A percentile compares a stretch with the other conserved stretches of the same genome.
Conservation (phyloP, 768 basidiomycete species). For the Aureoboletus auriporus region DNA sequence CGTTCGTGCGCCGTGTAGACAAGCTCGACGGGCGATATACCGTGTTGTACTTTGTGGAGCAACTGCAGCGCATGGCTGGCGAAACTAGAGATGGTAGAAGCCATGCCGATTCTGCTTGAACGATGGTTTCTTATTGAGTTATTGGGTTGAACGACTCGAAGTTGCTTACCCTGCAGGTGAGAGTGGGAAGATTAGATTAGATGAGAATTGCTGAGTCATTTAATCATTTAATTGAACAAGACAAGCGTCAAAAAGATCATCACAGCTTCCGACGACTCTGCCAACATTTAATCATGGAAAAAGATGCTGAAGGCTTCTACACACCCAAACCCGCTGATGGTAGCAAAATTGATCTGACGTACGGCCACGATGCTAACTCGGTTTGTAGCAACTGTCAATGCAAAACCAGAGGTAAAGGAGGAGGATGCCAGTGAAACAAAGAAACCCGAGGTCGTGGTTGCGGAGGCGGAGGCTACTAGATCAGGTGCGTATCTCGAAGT, state of each 20-base stretch:
- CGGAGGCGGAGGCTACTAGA: slow-evolving; percentile 7
- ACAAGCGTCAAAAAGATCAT: too few species aligned
- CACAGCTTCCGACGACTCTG: not conserved
- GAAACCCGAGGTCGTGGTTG: slow-evolving; percentile 13
- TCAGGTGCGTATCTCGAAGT: slow-evolving; percentile 17
- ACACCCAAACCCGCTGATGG: slow-evolving; percentile 45
- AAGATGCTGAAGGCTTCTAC: slow-evolving; percentile 80
- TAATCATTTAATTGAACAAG: too few species aligned
- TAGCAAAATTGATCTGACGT: slow-evolving; percentile 18
- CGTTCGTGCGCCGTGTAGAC: slow-evolving; percentile 53
- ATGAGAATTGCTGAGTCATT: slow-evolving; percentile 20
- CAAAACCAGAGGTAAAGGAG: slow-evolving; percentile 27
- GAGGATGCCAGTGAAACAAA: slow-evolving; percentile 19
- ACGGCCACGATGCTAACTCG: slow-evolving; percentile 6
- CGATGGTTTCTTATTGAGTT: too few species aligned
- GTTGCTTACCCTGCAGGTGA: not conserved
- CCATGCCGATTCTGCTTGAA: slow-evolving; percentile 2
- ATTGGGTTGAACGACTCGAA: too few species aligned
- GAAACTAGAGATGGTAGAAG: slow-evolving; percentile 12
- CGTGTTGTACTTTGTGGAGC: slow-evolving; percentile 38
- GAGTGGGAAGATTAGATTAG: slow-evolving; percentile 16
- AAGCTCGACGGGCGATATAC: slow-evolving; percentile 50
- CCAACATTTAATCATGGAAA: slow-evolving; percentile 45
- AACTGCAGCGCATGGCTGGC: slow-evolving; percentile 16
- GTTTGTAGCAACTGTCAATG: slow-evolving; percentile 6